Base-by-base conservation (phyloP, 768 basidiomycete species). In the Mycena alexandri region DNA sequence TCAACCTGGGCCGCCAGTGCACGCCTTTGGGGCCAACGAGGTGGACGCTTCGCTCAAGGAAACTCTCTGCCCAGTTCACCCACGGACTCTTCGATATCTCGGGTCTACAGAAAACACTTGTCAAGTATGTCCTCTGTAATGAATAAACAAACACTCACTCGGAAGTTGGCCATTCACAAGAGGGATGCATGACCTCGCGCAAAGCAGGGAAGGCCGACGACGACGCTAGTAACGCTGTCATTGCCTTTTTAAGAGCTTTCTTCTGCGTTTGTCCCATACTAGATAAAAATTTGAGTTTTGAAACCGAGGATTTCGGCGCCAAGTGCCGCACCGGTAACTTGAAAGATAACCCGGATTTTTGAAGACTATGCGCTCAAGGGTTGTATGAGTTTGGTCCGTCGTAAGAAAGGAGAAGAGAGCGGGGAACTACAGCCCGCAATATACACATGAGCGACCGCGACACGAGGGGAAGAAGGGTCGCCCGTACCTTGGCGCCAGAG, bases 311-410 rank as follows among this genome's bases (percentile, higher is more conserved):
- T 44, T 46, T 14, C n/a, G 17, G 12, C 33, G n/a, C 6, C 2
- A 14, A 14, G 1, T 22, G 3, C 8, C 22, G 22, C 33, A 3
- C 19, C 8, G 25, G 9, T 14, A 4, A 10, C 29, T 53, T 29
- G 16, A 53, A 34, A 21, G 10, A 22, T 54, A 22, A 13, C 7
- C 16, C 8, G 34, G 14, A 2, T 5, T 1, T 48, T 17, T 22
- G 43, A 65, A 59, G 5, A 55, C 65, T 14, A 66, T 66, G 42
- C 51, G 50, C 38, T 66, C 65, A 8, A 66, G 51, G 16, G 5
- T 16, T 3, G 17, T n/a, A 43, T 65, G 64, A 6, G 8, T n/a
- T 3, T 22, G 41, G 21, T 12, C 33, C 0, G 17, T 25, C 2
- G 29, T 42, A 10, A 47, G 10, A 13, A n/a, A 17, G 34, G 36